phyloP scores from a whole-genome alignment of 257 asterid species.

The Rhazya stricta region DNA sequence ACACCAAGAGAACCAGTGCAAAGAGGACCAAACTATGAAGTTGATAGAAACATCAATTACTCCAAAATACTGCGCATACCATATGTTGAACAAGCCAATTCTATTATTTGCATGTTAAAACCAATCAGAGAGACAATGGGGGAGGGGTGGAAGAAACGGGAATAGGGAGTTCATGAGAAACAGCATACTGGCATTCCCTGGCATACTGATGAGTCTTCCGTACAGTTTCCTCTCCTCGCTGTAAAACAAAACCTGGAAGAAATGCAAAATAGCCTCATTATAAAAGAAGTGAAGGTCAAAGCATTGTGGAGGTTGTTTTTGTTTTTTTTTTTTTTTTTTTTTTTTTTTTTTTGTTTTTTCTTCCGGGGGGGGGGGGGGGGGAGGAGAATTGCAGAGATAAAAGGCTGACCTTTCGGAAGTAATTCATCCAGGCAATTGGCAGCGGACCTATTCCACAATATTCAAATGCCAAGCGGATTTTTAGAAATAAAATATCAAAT shows the following conservation, averaged over 20 bases:
- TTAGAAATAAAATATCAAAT: not conserved
- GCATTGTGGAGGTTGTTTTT: too few relatives aligned
- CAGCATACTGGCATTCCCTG: not conserved
- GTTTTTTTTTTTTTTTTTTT: too few relatives aligned
- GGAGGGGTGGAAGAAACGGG: not conserved
- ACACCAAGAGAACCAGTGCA: not conserved
- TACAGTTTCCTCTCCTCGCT: constrained; percentile 54
- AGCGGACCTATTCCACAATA: constrained; percentile 47
- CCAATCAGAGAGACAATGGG: not conserved
- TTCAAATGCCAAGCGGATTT: constrained; percentile 10
- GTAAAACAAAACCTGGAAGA: constrained; percentile 53
- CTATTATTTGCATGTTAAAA: not conserved
- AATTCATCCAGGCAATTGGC: constrained; percentile 61
- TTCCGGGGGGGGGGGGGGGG: not conserved
- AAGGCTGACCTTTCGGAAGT: constrained; percentile 53
- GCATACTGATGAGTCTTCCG: constrained; percentile 75
- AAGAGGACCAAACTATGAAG: not conserved
- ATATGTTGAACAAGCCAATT: not conserved
- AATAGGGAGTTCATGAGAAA: not conserved
- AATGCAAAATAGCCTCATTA: constrained; percentile 1
- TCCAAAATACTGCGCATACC: not conserved
- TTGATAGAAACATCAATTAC: not conserved
- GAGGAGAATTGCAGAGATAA: constrained; percentile 2
- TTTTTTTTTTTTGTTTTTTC: too few relatives aligned
- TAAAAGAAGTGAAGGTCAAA: constrained; percentile 1